phyloP scores from a whole-genome alignment of 1,284 basidiomycete species.

The Clitocybe nebularis region DNA sequence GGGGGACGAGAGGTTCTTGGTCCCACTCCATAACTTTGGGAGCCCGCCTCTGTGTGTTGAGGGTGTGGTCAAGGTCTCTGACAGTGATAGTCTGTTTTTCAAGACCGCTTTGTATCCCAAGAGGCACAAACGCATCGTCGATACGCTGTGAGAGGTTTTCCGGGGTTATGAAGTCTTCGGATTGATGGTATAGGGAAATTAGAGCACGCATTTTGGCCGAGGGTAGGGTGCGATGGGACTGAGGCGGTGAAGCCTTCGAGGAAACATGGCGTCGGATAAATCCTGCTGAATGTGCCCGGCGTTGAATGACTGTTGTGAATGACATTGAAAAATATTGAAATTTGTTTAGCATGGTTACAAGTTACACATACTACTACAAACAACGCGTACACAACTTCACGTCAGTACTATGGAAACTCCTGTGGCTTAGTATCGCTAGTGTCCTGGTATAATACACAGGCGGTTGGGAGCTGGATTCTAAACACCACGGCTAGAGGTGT shows the following conservation, averaged over 20 bases:
- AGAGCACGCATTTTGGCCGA: constrained; percentile 68
- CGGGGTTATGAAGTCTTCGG: constrained; percentile 61
- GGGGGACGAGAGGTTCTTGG: constrained; percentile 13
- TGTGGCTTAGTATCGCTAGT: no score
- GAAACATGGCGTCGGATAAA: constrained; percentile 19
- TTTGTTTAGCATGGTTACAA: neutral
- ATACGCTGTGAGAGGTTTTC: constrained; percentile 62
- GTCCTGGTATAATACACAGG: no score
- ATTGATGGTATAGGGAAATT: constrained; percentile 69
- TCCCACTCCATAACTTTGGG: constrained; percentile 43
- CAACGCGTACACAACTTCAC: constrained; percentile 15
- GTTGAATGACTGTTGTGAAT: constrained; percentile 13
- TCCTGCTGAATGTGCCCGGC: constrained; percentile 6
- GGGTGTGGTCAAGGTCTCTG: constrained; percentile 22
- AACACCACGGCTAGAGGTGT: constrained; percentile 43
- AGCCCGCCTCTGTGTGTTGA: constrained; percentile 23
- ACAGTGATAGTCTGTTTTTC: constrained; percentile 12
- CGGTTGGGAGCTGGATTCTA: no score
- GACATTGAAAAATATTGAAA: constrained; percentile 13
- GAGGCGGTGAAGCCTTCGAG: constrained; percentile 18
- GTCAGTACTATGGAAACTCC: no score
- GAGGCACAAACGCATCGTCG: constrained; percentile 51
- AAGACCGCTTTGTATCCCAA: constrained; percentile 1
- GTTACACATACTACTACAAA: constrained; percentile 15
- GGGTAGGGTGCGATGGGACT: constrained; percentile 34